Percentiles rank a stretch among this genome's conserved stretches.
Conservation (phyloP, 148 eudicot genomes). For the Beta vulgaris region DNA sequence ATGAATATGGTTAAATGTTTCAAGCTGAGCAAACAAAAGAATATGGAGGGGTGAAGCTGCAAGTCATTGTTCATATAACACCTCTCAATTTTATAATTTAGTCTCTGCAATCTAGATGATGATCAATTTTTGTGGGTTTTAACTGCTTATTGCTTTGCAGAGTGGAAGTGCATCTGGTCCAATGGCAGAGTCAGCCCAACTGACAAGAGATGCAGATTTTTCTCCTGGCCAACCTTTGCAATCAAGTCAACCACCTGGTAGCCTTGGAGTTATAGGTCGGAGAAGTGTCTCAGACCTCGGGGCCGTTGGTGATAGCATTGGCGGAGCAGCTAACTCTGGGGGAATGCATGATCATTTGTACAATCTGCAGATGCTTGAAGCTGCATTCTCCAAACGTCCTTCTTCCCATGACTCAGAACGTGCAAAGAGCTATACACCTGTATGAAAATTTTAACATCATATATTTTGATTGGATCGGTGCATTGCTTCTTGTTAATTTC, state of each 20-base stretch:
- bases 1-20: neutral
- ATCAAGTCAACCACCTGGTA: constrained; percentile 62
- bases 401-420: constrained; percentile 95
- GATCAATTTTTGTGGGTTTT: neutral
- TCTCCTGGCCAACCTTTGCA: constrained; percentile 91
- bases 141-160: constrained; percentile 36
- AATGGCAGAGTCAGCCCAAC: constrained; percentile 55
- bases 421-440: constrained; percentile 78
- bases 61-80: neutral
- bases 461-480: constrained; percentile 3
- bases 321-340: constrained; percentile 60
- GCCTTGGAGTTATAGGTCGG: constrained; percentile 92
- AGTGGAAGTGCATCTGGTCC: constrained; percentile 58
- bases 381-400: constrained; percentile 83
- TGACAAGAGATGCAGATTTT: constrained; percentile 64
- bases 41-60: neutral
- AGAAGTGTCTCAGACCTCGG: constrained; percentile 94
- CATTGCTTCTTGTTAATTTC: constrained; percentile 14
- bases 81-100: neutral
- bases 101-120: neutral
- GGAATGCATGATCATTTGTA: constrained; percentile 65
- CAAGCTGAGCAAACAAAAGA: neutral
- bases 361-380: constrained; percentile 87
- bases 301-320: constrained; percentile 78
- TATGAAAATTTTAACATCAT: constrained; percentile 35